Percentiles rank a stretch among this genome's conserved stretches.
Evolutionary conservation across 2,329 filamentous ascomycete species (phyloP).

Genomic region (Penicillium sp.): DNA sequence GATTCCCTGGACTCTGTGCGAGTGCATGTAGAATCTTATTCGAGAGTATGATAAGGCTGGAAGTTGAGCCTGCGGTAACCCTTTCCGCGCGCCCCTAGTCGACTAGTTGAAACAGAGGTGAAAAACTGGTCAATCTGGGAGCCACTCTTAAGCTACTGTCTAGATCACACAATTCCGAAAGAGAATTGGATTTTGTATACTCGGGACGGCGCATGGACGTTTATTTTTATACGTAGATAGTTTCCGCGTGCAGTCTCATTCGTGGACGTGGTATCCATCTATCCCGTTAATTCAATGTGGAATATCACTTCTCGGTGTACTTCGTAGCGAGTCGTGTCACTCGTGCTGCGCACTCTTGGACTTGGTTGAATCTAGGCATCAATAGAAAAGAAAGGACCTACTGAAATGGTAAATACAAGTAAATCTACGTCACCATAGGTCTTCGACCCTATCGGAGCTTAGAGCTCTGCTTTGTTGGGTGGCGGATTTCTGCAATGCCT

Average conservation of each 20-base stretch:
- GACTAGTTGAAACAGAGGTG: neutral
- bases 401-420: neutral
- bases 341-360: neutral
- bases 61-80: neutral
- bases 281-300: neutral
- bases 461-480: neutral
- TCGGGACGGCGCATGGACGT: neutral
- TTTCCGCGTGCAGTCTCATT: neutral
- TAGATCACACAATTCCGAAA: constrained; percentile 8
- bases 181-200: constrained; percentile 1
- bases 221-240: neutral
- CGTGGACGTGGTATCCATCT: neutral
- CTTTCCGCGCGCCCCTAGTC: neutral
- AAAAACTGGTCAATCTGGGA: constrained; percentile 12
- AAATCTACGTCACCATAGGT: neutral
- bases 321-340: constrained; percentile 9
- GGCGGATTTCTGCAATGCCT: constrained; percentile 6
- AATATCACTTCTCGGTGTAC: constrained; percentile 3
- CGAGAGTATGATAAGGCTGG: neutral
- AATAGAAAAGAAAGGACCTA: constrained; percentile 1
- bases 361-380: neutral
- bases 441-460: neutral
- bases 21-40: neutral
- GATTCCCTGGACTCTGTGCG: neutral
- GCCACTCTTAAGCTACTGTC: constrained; percentile 7